These are phyloP conservation scores for Staphylotrichum longicolle DNA, from an alignment of 495 filamentous ascomycete genomes.

Conservation along the genomic window DNA sequence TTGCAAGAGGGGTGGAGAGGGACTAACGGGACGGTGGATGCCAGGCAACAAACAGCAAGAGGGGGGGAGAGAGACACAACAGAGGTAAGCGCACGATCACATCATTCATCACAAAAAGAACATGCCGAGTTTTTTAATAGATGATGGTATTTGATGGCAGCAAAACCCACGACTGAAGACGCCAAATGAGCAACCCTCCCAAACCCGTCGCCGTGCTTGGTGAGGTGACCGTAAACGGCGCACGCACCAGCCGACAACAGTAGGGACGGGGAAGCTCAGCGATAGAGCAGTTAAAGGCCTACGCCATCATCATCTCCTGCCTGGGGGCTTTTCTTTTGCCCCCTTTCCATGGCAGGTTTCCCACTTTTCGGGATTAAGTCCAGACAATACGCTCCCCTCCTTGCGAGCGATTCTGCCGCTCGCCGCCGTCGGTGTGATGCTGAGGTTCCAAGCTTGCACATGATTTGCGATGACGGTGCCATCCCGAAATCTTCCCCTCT, in stretches of 20 bases:
- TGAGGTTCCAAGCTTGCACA: too few relatives aligned
- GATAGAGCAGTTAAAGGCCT: slow-evolving; percentile 5
- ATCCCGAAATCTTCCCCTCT: too few relatives aligned
- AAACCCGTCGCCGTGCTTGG: neutral
- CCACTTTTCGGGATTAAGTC: neutral
- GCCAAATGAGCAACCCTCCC: neutral
- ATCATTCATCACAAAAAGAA: neutral
- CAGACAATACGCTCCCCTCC: neutral
- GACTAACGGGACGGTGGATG: neutral
- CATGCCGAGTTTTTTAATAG: neutral
- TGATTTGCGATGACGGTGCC: too few relatives aligned
- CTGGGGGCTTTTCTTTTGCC: neutral
- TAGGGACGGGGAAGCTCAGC: neutral
- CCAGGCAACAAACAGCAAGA: neutral
- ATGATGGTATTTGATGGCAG: slow-evolving; percentile 18
- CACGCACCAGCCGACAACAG: too few relatives aligned
- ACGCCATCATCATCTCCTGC: slow-evolving; percentile 6
- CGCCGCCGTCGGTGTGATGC: neutral
- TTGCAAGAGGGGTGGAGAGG: too few relatives aligned
- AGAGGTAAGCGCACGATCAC: slow-evolving; percentile 7
- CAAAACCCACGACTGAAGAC: slow-evolving; percentile 19
- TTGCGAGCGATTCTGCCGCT: neutral
- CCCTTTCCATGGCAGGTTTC: slow-evolving; percentile 1
- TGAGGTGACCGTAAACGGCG: too few relatives aligned
- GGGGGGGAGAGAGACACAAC: neutral